Evolutionary conservation across 129 eudicot species (phyloP).

Genomic region (Kitagawia praeruptora): DNA sequence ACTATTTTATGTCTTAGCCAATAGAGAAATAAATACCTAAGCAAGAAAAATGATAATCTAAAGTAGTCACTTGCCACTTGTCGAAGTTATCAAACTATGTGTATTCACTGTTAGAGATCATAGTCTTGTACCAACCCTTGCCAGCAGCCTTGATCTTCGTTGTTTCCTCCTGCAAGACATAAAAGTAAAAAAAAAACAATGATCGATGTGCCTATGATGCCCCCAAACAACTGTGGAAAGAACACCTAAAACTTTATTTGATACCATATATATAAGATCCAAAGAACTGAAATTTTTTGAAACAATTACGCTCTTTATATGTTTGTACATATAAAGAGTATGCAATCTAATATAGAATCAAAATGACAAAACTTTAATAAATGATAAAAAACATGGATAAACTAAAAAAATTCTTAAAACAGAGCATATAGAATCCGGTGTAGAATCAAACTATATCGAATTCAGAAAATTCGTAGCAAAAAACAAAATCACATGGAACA

Average conservation of each 20-base stretch:
- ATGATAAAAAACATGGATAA: too few species aligned
- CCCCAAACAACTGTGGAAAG: neutral
- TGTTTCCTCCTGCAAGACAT: neutral
- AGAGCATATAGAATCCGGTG: too few species aligned
- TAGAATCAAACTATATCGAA: too few species aligned
- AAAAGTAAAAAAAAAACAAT: neutral
- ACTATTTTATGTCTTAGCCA: neutral
- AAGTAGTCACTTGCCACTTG: neutral
- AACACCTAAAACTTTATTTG: neutral
- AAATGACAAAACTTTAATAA: too few species aligned
- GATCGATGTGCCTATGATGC: neutral
- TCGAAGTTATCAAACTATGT: neutral
- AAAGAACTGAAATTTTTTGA: neutral
- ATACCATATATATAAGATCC: neutral
- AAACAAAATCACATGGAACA: too few species aligned
- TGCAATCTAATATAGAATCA: too few species aligned
- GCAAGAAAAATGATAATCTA: neutral
- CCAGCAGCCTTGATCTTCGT: slow-evolving; percentile 2
- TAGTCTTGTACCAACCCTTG: slow-evolving; percentile 1
- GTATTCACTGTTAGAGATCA: slow-evolving; percentile 3
- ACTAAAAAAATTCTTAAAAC: too few species aligned
- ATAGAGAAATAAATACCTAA: neutral
- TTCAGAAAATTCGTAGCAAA: too few species aligned
- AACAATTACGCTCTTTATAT: too few species aligned
- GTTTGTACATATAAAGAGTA: too few species aligned